phyloP scores from a whole-genome alignment of 768 basidiomycete species.

The Myochromella boudieri region DNA sequence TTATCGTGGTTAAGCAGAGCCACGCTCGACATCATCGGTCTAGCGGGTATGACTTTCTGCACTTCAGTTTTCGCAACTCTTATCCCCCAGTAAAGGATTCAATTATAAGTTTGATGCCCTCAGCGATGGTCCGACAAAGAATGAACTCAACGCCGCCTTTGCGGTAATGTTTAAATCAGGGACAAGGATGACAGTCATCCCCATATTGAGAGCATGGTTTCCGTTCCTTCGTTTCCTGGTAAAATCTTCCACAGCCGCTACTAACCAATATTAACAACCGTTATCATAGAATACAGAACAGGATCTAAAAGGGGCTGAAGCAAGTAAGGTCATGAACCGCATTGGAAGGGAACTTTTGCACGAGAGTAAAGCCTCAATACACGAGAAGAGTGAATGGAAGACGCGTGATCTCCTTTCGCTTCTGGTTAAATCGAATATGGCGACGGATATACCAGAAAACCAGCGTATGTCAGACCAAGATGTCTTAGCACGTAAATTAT shows the following conservation, averaged over 20 bases:
- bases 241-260: too few relatives aligned
- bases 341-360: slow-evolving; percentile 41
- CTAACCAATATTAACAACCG: too few relatives aligned
- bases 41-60: slow-evolving; percentile 58
- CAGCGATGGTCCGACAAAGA: slow-evolving; percentile 24
- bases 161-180: slow-evolving; percentile 42
- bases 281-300: neutral
- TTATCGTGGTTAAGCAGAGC: slow-evolving; percentile 63
- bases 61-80: too few relatives aligned
- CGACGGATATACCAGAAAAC: slow-evolving; percentile 31
- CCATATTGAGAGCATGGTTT: slow-evolving; percentile 26
- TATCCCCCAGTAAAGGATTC: too few relatives aligned
- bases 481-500: slow-evolving; percentile 17
- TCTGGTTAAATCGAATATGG: slow-evolving; percentile 52
- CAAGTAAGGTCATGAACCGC: slow-evolving; percentile 27
- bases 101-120: slow-evolving; percentile 27
- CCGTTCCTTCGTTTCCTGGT: slow-evolving; percentile 36
- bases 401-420: slow-evolving; percentile 50
- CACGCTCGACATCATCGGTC: slow-evolving; percentile 77
- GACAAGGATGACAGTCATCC: slow-evolving; percentile 27
- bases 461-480: slow-evolving; percentile 20
- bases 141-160: slow-evolving; percentile 49
- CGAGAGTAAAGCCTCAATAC: slow-evolving; percentile 39
- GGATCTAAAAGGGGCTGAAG: neutral
- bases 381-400: slow-evolving; percentile 15